Evolutionary conservation across 108 stramenopile species (phyloP).

Genomic region (Fragilaria radians): DNA sequence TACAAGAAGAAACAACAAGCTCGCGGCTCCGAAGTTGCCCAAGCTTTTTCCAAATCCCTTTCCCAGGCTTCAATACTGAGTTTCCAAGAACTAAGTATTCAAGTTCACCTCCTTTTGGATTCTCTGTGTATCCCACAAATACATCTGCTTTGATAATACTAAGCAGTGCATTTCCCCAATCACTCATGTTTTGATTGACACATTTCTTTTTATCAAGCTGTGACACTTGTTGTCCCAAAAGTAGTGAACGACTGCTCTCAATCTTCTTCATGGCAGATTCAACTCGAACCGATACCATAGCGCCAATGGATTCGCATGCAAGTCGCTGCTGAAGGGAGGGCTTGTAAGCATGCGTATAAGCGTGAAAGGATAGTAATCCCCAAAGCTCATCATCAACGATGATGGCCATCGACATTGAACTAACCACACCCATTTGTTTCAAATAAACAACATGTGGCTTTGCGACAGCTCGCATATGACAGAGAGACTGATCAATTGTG

Average conservation of each 20-base stretch:
- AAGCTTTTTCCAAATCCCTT: constrained; percentile 8
- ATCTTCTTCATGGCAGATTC: constrained; percentile 12
- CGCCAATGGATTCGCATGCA: no score
- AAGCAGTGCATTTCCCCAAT: constrained; percentile 4
- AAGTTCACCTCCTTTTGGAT: constrained; percentile 1
- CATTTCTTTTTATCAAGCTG: not conserved
- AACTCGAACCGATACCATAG: no score
- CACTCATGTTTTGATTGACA: constrained; percentile 1
- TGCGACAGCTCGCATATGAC: no score
- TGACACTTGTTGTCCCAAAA: constrained; percentile 7
- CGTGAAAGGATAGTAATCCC: no score
- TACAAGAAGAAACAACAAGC: not conserved
- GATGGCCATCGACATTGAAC: no score
- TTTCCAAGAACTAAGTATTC: constrained; percentile 9
- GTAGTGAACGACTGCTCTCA: constrained; percentile 7
- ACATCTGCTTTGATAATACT: constrained; percentile 12
- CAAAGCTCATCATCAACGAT: no score
- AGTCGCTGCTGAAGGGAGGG: no score
- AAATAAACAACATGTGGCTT: no score
- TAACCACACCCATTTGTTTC: no score
- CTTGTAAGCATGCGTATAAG: no score
- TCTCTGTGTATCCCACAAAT: constrained; percentile 3
- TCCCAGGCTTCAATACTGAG: not conserved
- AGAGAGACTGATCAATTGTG: no score
- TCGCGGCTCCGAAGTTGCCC: not conserved